Conservation (phyloP, 768 basidiomycete species). For the Multifurca ochricompacta region DNA sequence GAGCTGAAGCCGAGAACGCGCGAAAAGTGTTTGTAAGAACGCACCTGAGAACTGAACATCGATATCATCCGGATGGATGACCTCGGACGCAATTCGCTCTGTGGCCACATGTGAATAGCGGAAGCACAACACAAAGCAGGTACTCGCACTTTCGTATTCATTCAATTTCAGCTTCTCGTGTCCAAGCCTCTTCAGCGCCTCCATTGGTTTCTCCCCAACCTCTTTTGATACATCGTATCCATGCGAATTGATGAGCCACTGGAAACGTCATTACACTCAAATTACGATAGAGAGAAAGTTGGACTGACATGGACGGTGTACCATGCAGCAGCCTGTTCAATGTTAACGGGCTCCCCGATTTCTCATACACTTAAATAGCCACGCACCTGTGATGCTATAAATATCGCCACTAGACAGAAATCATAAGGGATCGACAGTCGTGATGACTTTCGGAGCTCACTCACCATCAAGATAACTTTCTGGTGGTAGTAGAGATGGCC, state of each 20-base stretch:
- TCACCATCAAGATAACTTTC: slow-evolving; percentile 26
- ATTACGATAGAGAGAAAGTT: background rate
- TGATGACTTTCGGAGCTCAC: slow-evolving; percentile 2
- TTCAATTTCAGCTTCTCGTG: slow-evolving; percentile 69
- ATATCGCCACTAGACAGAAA: slow-evolving; percentile 32
- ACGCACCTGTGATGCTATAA: slow-evolving; percentile 45
- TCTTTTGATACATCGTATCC: slow-evolving; percentile 45
- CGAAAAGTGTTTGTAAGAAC: slow-evolving; percentile 18
- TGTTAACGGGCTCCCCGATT: background rate
- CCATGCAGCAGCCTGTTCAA: slow-evolving; percentile 62
- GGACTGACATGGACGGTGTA: slow-evolving; percentile 62
- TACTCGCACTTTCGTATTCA: slow-evolving; percentile 78
- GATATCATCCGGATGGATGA: slow-evolving; percentile 90
- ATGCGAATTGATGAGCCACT: slow-evolving; percentile 63
- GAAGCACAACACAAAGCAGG: background rate
- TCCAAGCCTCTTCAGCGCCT: slow-evolving; percentile 62
- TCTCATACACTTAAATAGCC: background rate
- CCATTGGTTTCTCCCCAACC: slow-evolving; percentile 59
- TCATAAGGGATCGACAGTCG: background rate
- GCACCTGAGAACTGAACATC: slow-evolving; percentile 63
- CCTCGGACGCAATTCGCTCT: slow-evolving; percentile 86
- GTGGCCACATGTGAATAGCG: slow-evolving; percentile 6
- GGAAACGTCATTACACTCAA: background rate
- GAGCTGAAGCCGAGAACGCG: background rate
- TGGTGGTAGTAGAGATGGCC: slow-evolving; percentile 22